Conservation (phyloP, 2,329 filamentous ascomycete genomes). For the Alternaria gaisen region DNA sequence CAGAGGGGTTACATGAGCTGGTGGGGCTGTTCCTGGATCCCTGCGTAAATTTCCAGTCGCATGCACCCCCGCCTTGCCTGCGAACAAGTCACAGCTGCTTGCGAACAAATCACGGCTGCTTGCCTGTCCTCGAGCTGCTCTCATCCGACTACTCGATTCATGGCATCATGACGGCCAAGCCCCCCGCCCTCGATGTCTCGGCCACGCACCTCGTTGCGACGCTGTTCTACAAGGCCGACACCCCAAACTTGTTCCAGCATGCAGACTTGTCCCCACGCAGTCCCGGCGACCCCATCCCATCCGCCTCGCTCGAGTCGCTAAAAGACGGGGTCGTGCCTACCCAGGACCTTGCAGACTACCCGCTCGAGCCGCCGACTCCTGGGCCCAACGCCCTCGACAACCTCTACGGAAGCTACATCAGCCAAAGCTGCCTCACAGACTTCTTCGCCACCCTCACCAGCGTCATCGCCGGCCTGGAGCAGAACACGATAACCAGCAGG, state of each 20-base stretch:
- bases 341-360: constrained; percentile 61
- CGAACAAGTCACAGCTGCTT: no score
- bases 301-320: constrained; percentile 42
- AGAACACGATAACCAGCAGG: constrained; percentile 58
- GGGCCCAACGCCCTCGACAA: constrained; percentile 65
- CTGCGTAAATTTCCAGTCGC: constrained; percentile 9
- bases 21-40: constrained; percentile 6
- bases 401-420: constrained; percentile 63
- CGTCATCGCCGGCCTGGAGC: constrained; percentile 59
- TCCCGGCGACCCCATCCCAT: constrained; percentile 42
- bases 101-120: no score
- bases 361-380: constrained; percentile 63
- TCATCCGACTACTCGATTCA: background rate
- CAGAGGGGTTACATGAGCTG: background rate
- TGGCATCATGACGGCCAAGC: background rate
- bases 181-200: background rate
- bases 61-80: background rate
- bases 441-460: constrained; percentile 63
- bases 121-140: no score
- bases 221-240: constrained; percentile 50
- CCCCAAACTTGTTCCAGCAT: constrained; percentile 54
- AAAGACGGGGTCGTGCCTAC: constrained; percentile 61
- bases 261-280: constrained; percentile 56
- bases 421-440: constrained; percentile 64
- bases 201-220: constrained; percentile 46